Evolutionary conservation across 1,139 yeast species (phyloP).

Genomic region (Lodderomyces theae): DNA sequence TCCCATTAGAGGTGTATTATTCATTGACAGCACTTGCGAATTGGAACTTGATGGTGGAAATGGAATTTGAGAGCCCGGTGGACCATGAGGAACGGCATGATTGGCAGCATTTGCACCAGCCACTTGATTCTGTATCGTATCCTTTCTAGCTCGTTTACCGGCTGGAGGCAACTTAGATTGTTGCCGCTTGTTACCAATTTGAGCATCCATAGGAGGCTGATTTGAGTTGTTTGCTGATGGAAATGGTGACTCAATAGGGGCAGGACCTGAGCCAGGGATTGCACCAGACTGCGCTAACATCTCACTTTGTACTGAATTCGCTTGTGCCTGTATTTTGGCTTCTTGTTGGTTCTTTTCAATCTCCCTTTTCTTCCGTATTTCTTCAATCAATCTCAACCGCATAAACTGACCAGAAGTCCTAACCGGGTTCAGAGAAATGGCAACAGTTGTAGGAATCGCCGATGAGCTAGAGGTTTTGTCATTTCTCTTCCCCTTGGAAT

Average conservation of each 20-base stretch:
- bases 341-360: conserved; percentile 45
- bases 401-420: conserved; percentile 43
- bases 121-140: conserved; percentile 5
- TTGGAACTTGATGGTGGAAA: conserved; percentile 1
- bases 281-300: conserved; percentile 7
- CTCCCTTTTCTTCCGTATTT: conserved; percentile 44
- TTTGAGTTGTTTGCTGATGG: conserved; percentile 7
- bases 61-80: conserved; percentile 6
- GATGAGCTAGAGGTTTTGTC: conserved; percentile 23
- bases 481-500: conserved; percentile 23
- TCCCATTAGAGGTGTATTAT: conserved; percentile 14
- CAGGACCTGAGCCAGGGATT: conserved; percentile 4
- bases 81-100: not conserved
- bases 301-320: conserved; percentile 18
- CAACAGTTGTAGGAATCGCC: conserved; percentile 15
- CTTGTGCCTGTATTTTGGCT: conserved; percentile 31
- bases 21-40: conserved; percentile 10
- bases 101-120: not conserved
- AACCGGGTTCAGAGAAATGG: conserved; percentile 18
- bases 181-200: conserved; percentile 3
- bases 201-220: conserved; percentile 33
- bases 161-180: conserved; percentile 5
- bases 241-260: conserved; percentile 2
- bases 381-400: conserved; percentile 48
- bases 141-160: conserved; percentile 8